Base-by-base conservation (phyloP, 495 filamentous ascomycete species). In the Hyaloscypha variabilis region DNA sequence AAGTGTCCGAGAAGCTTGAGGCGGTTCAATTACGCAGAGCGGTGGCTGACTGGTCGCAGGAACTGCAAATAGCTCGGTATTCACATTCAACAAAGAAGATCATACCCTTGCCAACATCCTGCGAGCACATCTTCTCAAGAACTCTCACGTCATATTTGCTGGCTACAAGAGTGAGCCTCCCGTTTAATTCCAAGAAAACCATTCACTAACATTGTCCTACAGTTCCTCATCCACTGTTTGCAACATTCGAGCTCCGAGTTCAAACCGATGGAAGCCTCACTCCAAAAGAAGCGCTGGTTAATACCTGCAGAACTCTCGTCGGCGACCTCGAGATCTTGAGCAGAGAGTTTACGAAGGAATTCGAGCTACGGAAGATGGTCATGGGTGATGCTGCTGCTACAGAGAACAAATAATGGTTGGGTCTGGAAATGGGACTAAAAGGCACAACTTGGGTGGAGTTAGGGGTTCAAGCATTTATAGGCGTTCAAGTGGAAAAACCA, bases 71-170 rank as follows among this genome's bases (percentile, higher is more conserved):
- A 82, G 87, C 69, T 89, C 93, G 21, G 90, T 96, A 74, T 98
- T 99, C 81, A 90, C 88, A 60, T 90, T 99, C 78, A 88, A 92
- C 75, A 97, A 97, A 77, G 96, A 99, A 74, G 96, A 99, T 74
- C 95, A 98, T 77, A 98, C 96, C 1, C 84, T 99, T 52, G 95
- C 88, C 64, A 97, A 98, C 74, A 83, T 98, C 65, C 85, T 99
- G 50, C 85, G 88, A 62, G 85, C 88, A 60, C 90, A 91, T 65
- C 90, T 98, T 53, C 83, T 92, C 71, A 87, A 91, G 73, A 88
- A 88, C 58, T 79, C 83, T 13, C 86, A 96, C 73, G 91, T 98
- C 63, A 76, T 86, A 66, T 95, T 97, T 78, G 87, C 92, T 53
- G 95, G 86, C 4, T 98, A 98, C 83, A 93, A 93, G 77, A 79